Conservation (phyloP, 164 flowering plant genomes). For the Magnolia changhungtana region DNA sequence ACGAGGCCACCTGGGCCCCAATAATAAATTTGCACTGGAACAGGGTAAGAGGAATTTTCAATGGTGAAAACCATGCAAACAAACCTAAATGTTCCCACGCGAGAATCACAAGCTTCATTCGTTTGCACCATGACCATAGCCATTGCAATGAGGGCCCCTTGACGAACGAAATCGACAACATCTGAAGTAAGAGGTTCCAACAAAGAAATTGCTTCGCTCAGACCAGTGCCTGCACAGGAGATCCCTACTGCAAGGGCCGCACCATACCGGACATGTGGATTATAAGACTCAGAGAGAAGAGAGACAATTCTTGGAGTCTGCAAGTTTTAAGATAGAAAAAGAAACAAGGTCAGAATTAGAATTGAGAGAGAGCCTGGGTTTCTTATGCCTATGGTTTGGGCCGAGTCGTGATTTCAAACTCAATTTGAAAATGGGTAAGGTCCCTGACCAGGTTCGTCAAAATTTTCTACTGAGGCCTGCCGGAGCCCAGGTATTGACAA, state of each 20-base stretch:
- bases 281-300: constrained; percentile 92
- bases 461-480: too few species aligned
- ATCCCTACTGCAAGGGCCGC: constrained; percentile 99
- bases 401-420: too few species aligned
- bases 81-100: constrained; percentile 95
- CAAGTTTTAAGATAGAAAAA: constrained; percentile 15
- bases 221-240: constrained; percentile 98
- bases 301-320: constrained; percentile 99
- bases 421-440: too few species aligned
- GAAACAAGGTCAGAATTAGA: background rate
- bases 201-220: constrained; percentile 96
- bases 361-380: background rate
- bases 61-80: background rate
- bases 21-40: too few species aligned
- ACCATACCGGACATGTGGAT: constrained; percentile 98
- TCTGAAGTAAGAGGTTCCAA: constrained; percentile 96
- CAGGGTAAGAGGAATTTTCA: too few species aligned
- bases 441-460: too few species aligned
- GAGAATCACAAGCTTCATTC: constrained; percentile 92
- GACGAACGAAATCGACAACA: constrained; percentile 99
- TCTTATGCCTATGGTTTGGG: too few species aligned
- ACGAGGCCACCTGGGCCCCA: too few species aligned
- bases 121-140: constrained; percentile 99
- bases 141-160: constrained; percentile 99
- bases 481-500: too few species aligned